Conservation (phyloP, 2,329 filamentous ascomycete genomes). For the Cladosporium austrohemisphaericum region DNA sequence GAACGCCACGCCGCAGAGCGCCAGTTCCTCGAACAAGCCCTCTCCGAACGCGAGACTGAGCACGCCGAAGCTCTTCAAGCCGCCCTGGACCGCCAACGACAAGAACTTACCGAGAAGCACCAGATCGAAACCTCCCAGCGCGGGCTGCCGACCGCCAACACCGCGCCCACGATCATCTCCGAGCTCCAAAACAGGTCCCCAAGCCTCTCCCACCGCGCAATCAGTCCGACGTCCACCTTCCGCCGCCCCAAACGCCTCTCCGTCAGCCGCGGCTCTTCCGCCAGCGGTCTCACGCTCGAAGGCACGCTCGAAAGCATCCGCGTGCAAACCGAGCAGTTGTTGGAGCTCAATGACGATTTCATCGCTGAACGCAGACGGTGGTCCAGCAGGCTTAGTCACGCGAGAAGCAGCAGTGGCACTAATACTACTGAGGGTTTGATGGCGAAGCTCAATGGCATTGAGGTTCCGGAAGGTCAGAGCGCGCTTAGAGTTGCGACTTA, state of each 20-base stretch:
- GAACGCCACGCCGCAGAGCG: constrained; percentile 6
- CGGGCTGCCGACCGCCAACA: not conserved
- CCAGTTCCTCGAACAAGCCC: constrained; percentile 5
- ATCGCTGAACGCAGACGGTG: constrained; percentile 29
- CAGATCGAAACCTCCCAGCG: not conserved
- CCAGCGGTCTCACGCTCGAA: constrained; percentile 26
- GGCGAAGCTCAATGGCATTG: not conserved
- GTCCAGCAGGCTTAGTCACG: constrained; percentile 18
- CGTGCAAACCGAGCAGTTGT: constrained; percentile 32
- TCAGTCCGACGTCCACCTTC: constrained; percentile 1
- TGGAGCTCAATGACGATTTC: constrained; percentile 35
- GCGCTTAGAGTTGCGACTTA: not conserved
- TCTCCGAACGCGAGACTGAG: constrained; percentile 7
- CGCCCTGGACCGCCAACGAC: constrained; percentile 8
- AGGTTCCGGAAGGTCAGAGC: not conserved
- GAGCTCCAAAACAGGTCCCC: not conserved
- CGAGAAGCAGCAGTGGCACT: not conserved
- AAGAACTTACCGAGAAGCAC: constrained; percentile 1
- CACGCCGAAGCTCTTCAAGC: constrained; percentile 2
- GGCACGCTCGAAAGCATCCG: constrained; percentile 31
- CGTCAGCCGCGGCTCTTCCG: not conserved
- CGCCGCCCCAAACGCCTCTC: not conserved
- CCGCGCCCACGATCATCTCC: not conserved
- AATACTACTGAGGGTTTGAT: not conserved
- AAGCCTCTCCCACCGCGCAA: constrained; percentile 6